Base-by-base conservation (phyloP, 192 early-diverging fungal species). In the Chytriomyces hyalinus region DNA sequence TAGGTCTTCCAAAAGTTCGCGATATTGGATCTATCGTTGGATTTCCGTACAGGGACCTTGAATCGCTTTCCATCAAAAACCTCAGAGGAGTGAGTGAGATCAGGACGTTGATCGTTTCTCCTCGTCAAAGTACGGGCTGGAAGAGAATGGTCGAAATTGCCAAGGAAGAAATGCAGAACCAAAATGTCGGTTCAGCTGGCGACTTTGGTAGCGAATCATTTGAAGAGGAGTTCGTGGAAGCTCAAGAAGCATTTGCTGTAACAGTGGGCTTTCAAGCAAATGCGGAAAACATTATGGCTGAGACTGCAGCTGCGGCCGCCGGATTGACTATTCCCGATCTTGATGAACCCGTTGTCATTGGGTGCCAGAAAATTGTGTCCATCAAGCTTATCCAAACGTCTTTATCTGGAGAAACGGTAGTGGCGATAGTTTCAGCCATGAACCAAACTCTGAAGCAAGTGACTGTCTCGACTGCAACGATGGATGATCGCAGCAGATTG, bases 31-130 rank as follows among this genome's bases (percentile, higher is more conserved):
- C 11, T 6, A 51, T 75, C 28, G 63, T 75, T 20, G 73, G 73
- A 6, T 22, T 26, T 66, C 61, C 9, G 10, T 75, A 65, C 17
- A 13, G 36, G 28, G 22, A 8, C 10, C 49, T 75, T 43, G 73
- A 75, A 17, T 49, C 73, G 22, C 63, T 75, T 17, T 22, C 36
- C 7, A 50, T 75, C 20, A 75, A 49, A 48, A 36, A 75, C 66
- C 64, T 75, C 47, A 49, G 7, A 11, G 46, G 9, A 28, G 6
- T 75, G 49, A 51, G 6, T 10, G 73, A 64, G 48, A 61, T 64
- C 0, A 61, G 73, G n/a, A 15, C n/a, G 48, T 50, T 75, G 6
- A 36, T 75, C 4, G 15, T 26, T 48, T 6, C 49, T 45, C 6
- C 47, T 26, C 26, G 73, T 6, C 53, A 66, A 66, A 64, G 9